Percentiles rank a stretch among this genome's conserved stretches.
These are phyloP conservation scores for Fomitiporia mediterranea DNA, from an alignment of 1,284 basidiomycete genomes.

Conservation along the genomic window DNA sequence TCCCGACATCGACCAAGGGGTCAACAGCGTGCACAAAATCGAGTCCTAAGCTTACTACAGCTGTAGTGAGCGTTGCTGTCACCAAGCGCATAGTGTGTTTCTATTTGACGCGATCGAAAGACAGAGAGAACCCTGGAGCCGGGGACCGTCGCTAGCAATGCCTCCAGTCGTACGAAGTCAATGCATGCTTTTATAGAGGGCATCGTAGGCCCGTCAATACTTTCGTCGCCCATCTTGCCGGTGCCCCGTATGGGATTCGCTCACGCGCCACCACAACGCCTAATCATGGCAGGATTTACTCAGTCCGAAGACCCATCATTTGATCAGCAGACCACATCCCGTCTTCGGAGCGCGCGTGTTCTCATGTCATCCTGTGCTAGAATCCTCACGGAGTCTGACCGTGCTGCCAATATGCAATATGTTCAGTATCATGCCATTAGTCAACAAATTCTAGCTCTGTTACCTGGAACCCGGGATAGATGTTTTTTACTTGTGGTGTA, in stretches of 20 bases:
- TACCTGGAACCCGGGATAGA: too few species aligned
- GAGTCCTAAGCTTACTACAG: neutral
- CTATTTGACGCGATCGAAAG: too few species aligned
- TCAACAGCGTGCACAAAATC: slow-evolving; percentile 6
- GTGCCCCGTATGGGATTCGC: neutral
- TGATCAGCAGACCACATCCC: neutral
- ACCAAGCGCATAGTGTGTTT: too few species aligned
- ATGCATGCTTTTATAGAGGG: neutral
- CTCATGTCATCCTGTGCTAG: too few species aligned
- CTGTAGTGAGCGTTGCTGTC: neutral
- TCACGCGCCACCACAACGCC: slow-evolving; percentile 1
- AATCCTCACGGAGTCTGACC: too few species aligned
- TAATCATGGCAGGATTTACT: neutral
- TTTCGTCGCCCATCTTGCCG: neutral
- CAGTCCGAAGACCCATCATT: too few species aligned
- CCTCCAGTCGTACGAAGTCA: neutral
- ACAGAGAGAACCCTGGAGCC: neutral
- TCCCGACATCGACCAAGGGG: slow-evolving; percentile 22
- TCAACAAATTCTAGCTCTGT: too few species aligned
- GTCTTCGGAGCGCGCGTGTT: neutral
- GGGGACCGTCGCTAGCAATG: too few species aligned
- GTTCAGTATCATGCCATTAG: too few species aligned
- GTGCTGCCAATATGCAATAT: too few species aligned
- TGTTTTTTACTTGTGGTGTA: too few species aligned
- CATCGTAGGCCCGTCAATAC: neutral